A percentile compares a stretch with the other conserved stretches of the same genome.
Conservation (phyloP, 129 eudicot species). For the Artemisia annua region DNA sequence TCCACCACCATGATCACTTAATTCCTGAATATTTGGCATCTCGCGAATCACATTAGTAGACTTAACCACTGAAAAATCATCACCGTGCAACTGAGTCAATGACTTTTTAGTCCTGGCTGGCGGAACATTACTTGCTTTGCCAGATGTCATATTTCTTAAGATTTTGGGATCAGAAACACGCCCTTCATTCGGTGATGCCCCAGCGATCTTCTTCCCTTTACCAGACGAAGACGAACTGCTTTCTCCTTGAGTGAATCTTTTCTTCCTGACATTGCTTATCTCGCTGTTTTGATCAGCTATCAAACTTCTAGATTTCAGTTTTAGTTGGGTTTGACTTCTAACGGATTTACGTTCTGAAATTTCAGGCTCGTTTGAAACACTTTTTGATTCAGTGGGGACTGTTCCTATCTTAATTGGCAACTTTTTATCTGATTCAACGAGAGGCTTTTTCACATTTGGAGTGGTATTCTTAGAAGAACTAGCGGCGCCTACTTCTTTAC, state of each 20-base stretch:
- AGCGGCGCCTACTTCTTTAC: constrained; percentile 42
- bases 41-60: constrained; percentile 25
- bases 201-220: constrained; percentile 51
- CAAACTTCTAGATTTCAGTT: constrained; percentile 28
- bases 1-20: constrained; percentile 37
- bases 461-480: constrained; percentile 44
- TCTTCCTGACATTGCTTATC: constrained; percentile 38
- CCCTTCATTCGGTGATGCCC: constrained; percentile 26
- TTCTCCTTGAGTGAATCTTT: constrained; percentile 60
- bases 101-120: constrained; percentile 50
- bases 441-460: constrained; percentile 31
- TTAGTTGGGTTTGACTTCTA: constrained; percentile 22
- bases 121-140: constrained; percentile 28
- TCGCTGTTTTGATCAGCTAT: constrained; percentile 41
- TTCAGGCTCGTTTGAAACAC: constrained; percentile 38
- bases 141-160: constrained; percentile 39
- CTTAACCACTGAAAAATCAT: constrained; percentile 22
- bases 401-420: constrained; percentile 25
- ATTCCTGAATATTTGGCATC: constrained; percentile 32
- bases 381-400: constrained; percentile 37
- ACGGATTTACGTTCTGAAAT: constrained; percentile 20
- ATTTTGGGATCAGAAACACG: constrained; percentile 44
- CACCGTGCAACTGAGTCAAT: constrained; percentile 29
- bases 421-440: constrained; percentile 41
- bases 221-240: constrained; percentile 65